Evolutionary conservation across 2,329 filamentous ascomycete species (phyloP).

Genomic region (Epicoccum nigrum): DNA sequence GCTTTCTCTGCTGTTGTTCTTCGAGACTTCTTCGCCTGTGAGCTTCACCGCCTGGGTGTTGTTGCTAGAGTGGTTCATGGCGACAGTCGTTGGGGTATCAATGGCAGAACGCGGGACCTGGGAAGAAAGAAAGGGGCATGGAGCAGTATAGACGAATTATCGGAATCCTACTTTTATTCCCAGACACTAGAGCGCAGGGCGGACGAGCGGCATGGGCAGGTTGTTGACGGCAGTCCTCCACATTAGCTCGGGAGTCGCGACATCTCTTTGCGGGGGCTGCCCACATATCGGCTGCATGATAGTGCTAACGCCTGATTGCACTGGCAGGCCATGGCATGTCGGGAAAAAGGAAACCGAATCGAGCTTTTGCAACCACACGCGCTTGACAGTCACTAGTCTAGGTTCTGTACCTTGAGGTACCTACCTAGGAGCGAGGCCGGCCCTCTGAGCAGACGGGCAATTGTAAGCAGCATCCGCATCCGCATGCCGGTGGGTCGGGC

Average conservation of each 20-base stretch:
- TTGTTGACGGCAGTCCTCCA: constrained; percentile 37
- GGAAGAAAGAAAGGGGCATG: constrained; percentile 3
- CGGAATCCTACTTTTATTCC: constrained; percentile 18
- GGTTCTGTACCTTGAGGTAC: no score
- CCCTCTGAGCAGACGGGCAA: background rate
- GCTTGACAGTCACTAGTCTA: constrained; percentile 10
- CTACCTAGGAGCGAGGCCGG: constrained; percentile 10
- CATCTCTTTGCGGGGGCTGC: constrained; percentile 33
- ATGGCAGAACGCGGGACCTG: constrained; percentile 1
- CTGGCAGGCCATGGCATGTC: constrained; percentile 8
- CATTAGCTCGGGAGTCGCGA: constrained; percentile 41
- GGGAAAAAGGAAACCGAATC: constrained; percentile 22
- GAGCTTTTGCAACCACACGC: constrained; percentile 22
- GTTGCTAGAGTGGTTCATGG: constrained; percentile 54
- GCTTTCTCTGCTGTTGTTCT: constrained; percentile 84
- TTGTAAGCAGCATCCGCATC: constrained; percentile 11
- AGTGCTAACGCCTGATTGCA: background rate
- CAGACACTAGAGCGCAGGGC: constrained; percentile 26
- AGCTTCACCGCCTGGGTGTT: constrained; percentile 52
- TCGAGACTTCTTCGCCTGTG: constrained; percentile 58
- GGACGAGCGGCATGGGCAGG: constrained; percentile 39
- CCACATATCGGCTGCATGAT: constrained; percentile 13
- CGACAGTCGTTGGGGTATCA: constrained; percentile 23
- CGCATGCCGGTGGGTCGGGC: constrained; percentile 2
- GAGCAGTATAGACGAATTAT: constrained; percentile 12